Conservation (phyloP, 2,329 filamentous ascomycete genomes). For the Penicillium sp. region DNA sequence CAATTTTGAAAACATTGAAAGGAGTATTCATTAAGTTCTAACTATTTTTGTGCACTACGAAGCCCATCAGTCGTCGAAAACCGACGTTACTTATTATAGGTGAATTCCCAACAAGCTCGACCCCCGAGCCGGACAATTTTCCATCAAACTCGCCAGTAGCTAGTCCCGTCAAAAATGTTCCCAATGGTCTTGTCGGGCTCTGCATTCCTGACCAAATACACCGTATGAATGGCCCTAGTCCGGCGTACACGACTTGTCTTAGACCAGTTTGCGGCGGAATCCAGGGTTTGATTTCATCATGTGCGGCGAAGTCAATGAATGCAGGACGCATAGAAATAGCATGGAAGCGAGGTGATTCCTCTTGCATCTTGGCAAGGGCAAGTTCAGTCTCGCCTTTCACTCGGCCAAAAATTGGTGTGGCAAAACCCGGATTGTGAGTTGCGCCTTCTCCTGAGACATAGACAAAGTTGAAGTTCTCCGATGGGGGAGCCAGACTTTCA, state of each 20-base stretch:
- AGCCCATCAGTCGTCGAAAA: background rate
- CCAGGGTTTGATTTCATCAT: background rate
- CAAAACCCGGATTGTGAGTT: conserved; percentile 49
- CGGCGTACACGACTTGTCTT: background rate
- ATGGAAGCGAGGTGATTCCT: background rate
- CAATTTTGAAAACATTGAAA: background rate
- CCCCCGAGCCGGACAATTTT: background rate
- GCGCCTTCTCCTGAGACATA: conserved; percentile 62
- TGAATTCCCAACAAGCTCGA: background rate
- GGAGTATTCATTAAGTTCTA: background rate
- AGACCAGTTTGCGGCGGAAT: background rate
- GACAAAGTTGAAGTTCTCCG: conserved; percentile 58
- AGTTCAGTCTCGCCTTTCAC: conserved; percentile 61
- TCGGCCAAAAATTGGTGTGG: conserved; percentile 59
- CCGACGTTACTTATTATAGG: background rate
- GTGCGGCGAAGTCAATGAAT: background rate
- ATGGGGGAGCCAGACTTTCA: background rate
- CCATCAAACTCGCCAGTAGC: background rate
- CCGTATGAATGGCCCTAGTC: background rate
- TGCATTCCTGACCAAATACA: background rate
- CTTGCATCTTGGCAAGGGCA: background rate
- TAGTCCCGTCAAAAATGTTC: background rate
- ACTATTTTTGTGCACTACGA: background rate
- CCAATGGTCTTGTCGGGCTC: background rate
- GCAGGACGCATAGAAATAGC: background rate